These are phyloP conservation scores for Marchantia polymorpha DNA, from an alignment of 225 moss, liverwort and hornwort genomes.

Conservation along the genomic window DNA sequence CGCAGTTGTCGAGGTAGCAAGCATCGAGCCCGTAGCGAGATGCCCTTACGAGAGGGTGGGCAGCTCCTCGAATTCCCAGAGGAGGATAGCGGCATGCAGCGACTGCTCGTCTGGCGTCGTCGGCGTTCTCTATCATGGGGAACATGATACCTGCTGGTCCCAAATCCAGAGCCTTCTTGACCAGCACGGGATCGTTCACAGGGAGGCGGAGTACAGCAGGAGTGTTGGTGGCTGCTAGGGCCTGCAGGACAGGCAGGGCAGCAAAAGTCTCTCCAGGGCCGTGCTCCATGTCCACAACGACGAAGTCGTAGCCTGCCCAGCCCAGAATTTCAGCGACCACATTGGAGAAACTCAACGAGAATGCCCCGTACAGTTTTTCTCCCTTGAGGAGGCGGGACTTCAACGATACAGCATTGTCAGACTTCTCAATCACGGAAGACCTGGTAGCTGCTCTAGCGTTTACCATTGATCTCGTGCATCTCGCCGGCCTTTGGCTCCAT, in stretches of 20 bases:
- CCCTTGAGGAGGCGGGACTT: constrained; percentile 48
- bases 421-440: neutral
- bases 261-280: constrained; percentile 63
- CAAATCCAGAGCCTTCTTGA: constrained; percentile 68
- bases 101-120: constrained; percentile 59
- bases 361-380: constrained; percentile 68
- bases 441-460: neutral
- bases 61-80: constrained; percentile 57
- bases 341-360: constrained; percentile 64
- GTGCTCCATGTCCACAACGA: constrained; percentile 71
- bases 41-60: constrained; percentile 64
- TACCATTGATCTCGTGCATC: neutral
- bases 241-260: constrained; percentile 58
- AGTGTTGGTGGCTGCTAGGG: constrained; percentile 59
- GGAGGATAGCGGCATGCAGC: constrained; percentile 65
- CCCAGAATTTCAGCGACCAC: constrained; percentile 71
- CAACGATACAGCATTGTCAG: constrained; percentile 6
- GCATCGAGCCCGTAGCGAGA: constrained; percentile 62
- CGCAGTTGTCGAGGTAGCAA: constrained; percentile 57
- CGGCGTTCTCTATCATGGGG: constrained; percentile 62
- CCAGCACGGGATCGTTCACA: constrained; percentile 60
- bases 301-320: constrained; percentile 72
- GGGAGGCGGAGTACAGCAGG: constrained; percentile 69
- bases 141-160: constrained; percentile 83
- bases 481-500: neutral